Base-by-base conservation (phyloP, 148 eudicot species). In the Chenopodium album region DNA sequence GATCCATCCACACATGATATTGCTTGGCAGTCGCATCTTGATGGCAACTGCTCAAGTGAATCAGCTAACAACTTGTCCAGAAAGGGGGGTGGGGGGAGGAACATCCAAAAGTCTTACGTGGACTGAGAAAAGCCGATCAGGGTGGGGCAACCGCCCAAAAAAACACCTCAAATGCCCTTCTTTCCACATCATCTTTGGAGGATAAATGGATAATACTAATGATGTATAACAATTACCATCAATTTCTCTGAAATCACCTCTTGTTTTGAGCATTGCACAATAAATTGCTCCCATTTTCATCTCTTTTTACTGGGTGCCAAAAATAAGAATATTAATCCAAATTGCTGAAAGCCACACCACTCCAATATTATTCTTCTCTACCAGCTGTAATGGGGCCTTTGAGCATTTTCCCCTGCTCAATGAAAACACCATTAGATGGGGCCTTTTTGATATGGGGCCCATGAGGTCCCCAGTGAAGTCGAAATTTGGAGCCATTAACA, bases 381-480 rank as follows among this genome's bases (percentile, higher is more conserved):
- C 71, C 77, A 75, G 83, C 83, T 81, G 83, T 74, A 74, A 64
- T 20, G 78, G 83, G 83, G 54, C 75, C 79, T 56, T 9, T 34
- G 1, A 20, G 16, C 48, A 16, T 71, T 23, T 41, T 31, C 50
- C 47, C 76, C 78, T 70, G 64, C 60, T 65, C 10, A 34, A 32
- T 54, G 41, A 76, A 76, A 52, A 77, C 75, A 50, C 73, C 79
- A 37, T 5, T 46, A 67, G 68, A 81, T 78, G 75, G 76, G 12
- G 46, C 72, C 81, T 14, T 23, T 65, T 62, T 73, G 69, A 59
- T 65, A n/a, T 81, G 76, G 81, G 76, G 71, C 62, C 16, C 71
- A 47, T 3, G 69, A 74, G 82, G 82, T 75, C 80, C 83, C 78
- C 47, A 0, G 28, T 14, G 37, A 63, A 60, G 62, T 46, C 64